phyloP scores from a whole-genome alignment of 2,329 filamentous ascomycete species.

The Acrocalymma vagum region DNA sequence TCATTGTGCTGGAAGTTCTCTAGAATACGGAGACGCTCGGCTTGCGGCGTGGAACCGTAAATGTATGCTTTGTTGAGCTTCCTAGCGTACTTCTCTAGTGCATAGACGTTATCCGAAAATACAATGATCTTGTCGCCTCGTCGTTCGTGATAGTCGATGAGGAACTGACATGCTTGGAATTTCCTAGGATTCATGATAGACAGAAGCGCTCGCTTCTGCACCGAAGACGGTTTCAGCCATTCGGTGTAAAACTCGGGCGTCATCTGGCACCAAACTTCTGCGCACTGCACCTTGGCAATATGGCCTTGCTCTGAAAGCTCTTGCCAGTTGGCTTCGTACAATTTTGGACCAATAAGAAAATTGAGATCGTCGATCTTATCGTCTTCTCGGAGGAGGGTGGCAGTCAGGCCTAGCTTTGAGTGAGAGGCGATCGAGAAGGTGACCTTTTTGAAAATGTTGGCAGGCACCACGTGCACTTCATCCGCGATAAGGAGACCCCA shows the following conservation, averaged over 20 bases:
- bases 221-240: constrained; percentile 75
- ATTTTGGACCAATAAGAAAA: constrained; percentile 94
- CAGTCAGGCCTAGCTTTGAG: constrained; percentile 92
- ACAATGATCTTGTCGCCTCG: constrained; percentile 98
- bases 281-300: constrained; percentile 96
- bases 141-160: constrained; percentile 97
- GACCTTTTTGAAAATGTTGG: constrained; percentile 94
- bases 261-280: constrained; percentile 99
- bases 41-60: constrained; percentile 85
- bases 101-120: constrained; percentile 97
- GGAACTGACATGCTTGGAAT: constrained; percentile 94
- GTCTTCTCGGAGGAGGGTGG: constrained; percentile 92
- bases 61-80: constrained; percentile 90
- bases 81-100: constrained; percentile 82
- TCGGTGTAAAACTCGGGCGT: constrained; percentile 97
- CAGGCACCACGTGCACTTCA: constrained; percentile 97
- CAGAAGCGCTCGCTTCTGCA: constrained; percentile 72
- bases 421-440: constrained; percentile 94
- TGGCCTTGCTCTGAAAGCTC: constrained; percentile 96
- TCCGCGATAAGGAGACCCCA: constrained; percentile 98
- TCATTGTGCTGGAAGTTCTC: constrained; percentile 97
- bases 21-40: constrained; percentile 84
- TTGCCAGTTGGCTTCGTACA: constrained; percentile 99
- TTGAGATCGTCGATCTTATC: constrained; percentile 98
- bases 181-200: constrained; percentile 99